Evolutionary conservation across 768 basidiomycete genomes (phyloP), one percentile per base, ranked within the genome.

Genomic region (Boletellus ananiceps): DNA sequence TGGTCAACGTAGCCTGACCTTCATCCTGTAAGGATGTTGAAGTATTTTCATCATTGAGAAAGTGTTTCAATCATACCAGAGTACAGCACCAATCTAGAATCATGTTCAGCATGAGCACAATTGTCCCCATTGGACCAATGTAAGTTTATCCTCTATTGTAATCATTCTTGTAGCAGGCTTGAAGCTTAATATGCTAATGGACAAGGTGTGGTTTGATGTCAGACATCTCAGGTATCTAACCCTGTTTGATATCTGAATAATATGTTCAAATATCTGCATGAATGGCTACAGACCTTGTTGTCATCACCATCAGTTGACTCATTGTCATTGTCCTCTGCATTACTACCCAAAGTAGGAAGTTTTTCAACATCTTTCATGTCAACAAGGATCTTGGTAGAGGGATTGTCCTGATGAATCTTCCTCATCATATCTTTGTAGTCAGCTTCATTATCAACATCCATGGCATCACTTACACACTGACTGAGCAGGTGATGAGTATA

Each of bases 361-460:
- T 47, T 48, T 8, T 55, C 0, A 0, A 57, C 4, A 0, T 52
- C 5, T 2, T 44, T 34, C 49, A 57, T 57, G 14, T 53, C 15
- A 1, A 59, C n/a, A 2, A 44, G 14, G 6, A 56, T 18, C 15
- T 60, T 58, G 2, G 25, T 49, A 1, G 2, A 12, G 12, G 14
- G 18, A 25, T 33, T 47, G 8, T 2, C 13, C 12, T 43, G 34
- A 4, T 5, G 15, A 15, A 55, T 50, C 19, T 56, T 60, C 8
- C 47, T 55, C 7, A 56, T 47, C 54, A 60, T 58, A 8, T 58
- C 54, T 14, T 47, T 15, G 25, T 54, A 60, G 23, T 58, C 41
- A 1, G n/a, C 15, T 7, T 44, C 13, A 23, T 57, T 40, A 3
- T 57, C 46, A 27, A 57, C 25, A 40, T 57, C 51, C 19, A 57